Evolutionary conservation across 2,329 filamentous ascomycete species (phyloP).

Genomic region (Calonectria fujianensis): DNA sequence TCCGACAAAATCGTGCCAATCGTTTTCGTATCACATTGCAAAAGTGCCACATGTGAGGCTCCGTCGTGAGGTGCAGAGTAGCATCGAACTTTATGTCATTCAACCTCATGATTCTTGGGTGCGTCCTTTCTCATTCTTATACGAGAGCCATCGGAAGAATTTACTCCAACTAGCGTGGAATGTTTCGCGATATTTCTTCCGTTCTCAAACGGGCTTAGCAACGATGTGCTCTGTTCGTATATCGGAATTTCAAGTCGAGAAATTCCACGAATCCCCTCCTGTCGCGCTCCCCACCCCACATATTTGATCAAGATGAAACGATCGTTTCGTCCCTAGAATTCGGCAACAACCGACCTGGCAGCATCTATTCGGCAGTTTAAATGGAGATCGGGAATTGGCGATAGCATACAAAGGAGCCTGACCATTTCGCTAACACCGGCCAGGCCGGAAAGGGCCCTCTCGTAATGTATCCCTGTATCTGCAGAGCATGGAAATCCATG

Average conservation of each 20-base stretch:
- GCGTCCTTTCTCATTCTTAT: background rate
- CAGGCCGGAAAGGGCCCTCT: background rate
- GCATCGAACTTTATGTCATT: background rate
- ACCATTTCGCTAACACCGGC: conserved; percentile 2
- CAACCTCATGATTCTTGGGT: background rate
- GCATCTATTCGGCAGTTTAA: background rate
- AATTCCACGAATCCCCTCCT: conserved; percentile 14
- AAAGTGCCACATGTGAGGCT: background rate
- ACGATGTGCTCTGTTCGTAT: too few species aligned
- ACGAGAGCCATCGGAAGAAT: background rate
- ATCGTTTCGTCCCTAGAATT: background rate
- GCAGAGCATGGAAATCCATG: conserved; percentile 3
- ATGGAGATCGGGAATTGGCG: background rate
- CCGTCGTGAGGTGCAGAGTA: background rate
- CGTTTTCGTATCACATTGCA: background rate
- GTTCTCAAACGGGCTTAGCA: conserved; percentile 12
- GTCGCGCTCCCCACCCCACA: background rate
- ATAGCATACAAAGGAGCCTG: background rate
- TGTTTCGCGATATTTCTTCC: conserved; percentile 6
- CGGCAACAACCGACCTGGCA: conserved; percentile 1
- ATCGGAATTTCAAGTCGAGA: background rate
- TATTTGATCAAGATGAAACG: conserved; percentile 20
- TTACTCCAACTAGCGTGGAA: background rate
- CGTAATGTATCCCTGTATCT: background rate
- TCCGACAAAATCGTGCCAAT: background rate